phyloP scores from a whole-genome alignment of 768 basidiomycete species.

The Agaricus sinodeliciosus region DNA sequence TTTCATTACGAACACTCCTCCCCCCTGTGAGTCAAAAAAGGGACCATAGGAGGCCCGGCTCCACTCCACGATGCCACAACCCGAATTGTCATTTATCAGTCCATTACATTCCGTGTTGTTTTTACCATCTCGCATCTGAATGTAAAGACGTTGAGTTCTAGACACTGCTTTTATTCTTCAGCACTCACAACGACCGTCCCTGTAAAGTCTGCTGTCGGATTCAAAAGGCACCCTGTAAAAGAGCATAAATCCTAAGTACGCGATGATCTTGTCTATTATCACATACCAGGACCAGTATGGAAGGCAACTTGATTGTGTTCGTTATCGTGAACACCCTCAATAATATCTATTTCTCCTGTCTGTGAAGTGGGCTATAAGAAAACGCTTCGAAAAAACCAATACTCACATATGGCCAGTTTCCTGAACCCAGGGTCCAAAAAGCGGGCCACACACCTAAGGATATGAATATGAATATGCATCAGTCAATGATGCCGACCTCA shows the following conservation, averaged over 20 bases:
- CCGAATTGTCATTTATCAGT: conserved; percentile 47
- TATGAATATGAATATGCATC: not conserved
- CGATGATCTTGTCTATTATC: not conserved
- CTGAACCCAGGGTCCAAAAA: conserved; percentile 65
- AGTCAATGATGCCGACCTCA: not conserved
- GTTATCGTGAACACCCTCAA: conserved; percentile 82
- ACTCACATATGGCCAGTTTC: conserved; percentile 57
- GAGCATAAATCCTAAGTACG: not conserved
- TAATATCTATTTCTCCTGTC: conserved; percentile 79
- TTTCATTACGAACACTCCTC: conserved; percentile 85
- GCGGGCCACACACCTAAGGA: conserved; percentile 75
- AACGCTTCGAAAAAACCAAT: not conserved
- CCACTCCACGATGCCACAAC: conserved; percentile 76
- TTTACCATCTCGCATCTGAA: conserved; percentile 3
- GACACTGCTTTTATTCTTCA: not conserved
- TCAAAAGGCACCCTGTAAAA: conserved; percentile 17
- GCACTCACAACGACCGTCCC: conserved; percentile 4
- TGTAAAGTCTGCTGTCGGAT: conserved; percentile 17
- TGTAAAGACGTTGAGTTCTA: not conserved
- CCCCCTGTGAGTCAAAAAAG: conserved; percentile 71
- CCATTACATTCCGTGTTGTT: conserved; percentile 40
- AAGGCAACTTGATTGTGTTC: conserved; percentile 81
- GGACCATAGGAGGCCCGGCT: conserved; percentile 81
- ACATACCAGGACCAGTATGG: conserved; percentile 61
- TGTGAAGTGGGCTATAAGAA: conserved; percentile 19